Evolutionary conservation across 1,284 basidiomycete species (phyloP).

Genomic region (Apiotrichum gamsii): DNA sequence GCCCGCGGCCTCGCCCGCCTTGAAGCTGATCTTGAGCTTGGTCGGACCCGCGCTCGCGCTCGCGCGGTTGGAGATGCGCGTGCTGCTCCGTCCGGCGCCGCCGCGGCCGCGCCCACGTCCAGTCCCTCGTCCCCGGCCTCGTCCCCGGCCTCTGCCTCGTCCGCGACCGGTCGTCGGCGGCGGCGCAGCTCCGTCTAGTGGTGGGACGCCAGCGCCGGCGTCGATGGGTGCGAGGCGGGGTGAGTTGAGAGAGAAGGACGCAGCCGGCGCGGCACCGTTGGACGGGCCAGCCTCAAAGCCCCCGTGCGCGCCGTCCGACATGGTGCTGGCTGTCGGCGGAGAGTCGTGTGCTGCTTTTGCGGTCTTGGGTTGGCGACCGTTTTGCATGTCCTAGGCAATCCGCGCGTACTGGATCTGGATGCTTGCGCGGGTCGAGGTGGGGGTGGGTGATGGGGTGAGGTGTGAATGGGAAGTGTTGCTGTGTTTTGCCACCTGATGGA

Average conservation of each 20-base stretch:
- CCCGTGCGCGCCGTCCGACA: no score
- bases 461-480: no score
- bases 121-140: constrained; percentile 7
- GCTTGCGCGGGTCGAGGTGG: no score
- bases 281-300: not conserved
- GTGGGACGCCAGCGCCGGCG: not conserved
- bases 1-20: constrained; percentile 20
- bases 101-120: constrained; percentile 12
- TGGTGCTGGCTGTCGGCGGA: no score
- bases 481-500: no score
- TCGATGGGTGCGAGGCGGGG: not conserved
- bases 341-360: no score
- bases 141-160: constrained; percentile 12
- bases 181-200: not conserved
- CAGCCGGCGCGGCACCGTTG: not conserved
- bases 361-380: no score
- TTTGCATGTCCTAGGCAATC: no score
- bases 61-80: constrained; percentile 15
- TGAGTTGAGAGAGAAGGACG: constrained; percentile 1
- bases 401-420: no score
- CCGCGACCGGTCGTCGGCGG: constrained; percentile 21
- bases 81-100: constrained; percentile 4
- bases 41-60: constrained; percentile 8
- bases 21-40: constrained; percentile 40
- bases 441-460: no score